Base-by-base conservation (phyloP, 371 early-diverging fungal genomes). In the Sporodiniella umbellata region DNA sequence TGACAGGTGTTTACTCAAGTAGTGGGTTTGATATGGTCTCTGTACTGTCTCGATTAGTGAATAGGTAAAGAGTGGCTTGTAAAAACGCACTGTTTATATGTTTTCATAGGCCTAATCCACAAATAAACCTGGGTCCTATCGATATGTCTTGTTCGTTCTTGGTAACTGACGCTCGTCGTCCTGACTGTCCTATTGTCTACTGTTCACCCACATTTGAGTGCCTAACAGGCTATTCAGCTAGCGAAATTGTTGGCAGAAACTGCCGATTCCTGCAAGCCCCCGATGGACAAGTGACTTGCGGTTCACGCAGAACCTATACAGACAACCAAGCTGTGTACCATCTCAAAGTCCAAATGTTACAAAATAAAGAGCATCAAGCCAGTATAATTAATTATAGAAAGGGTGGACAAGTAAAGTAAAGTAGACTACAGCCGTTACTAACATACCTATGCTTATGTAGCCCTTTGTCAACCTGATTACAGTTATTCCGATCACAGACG, bases 391-490 rank as follows among this genome's bases (percentile, higher is more conserved):
- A 88, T 44, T 88, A 86, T 59, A 69, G 79, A 43, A 84, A 84
- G 51, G 71, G 72, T 21, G 89, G 87, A 6, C 82, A 80, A 54
- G 70, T 70, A 60, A 49, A 3, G 10, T 17, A 5, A 11, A 14
- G 18, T 11, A 15, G 8, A 0, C 7, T 31, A 31, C n/a, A 18
- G 15, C 1, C 22, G 7, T n/a, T 7, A 33, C 45, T 39, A 2
- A 12, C 30, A 39, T 28, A 8, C 2, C 39, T 5, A 37, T 22
- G 42, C n/a, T 24, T 14, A 3, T 11, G 5, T 54, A 73, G 73
- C 85, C 88, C n/a, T 89, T 89, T 71, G 80, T 87, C 55, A 88
- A 87, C 56, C 64, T 85, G 17, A 58, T 86, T 17, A 86, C 88
- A 6, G 72, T 87, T 10, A 81, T 89, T 25, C 86, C 88, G 0